A percentile compares a stretch with the other conserved stretches of the same genome.
Evolutionary conservation across 345 rosid species (phyloP).

Genomic region (Populus alba): DNA sequence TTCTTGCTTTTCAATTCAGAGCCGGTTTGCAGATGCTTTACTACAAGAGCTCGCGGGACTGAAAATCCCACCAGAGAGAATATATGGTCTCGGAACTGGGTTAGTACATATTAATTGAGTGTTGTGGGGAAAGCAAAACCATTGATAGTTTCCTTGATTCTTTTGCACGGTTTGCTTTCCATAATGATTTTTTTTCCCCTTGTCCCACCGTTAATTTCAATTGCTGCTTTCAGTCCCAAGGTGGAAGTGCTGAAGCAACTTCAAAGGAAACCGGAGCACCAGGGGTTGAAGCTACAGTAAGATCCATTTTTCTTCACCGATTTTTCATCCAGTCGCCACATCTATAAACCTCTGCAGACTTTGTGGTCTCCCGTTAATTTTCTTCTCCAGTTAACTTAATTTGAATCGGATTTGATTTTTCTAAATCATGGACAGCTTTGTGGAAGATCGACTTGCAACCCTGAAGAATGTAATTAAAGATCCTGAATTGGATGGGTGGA

Average conservation of each 20-base stretch:
- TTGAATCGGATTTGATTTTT: neutral
- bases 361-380: neutral
- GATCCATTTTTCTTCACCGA: slow-evolving; percentile 8
- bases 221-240: slow-evolving; percentile 49
- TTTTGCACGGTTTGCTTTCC: too few relatives aligned
- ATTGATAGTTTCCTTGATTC: neutral
- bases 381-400: neutral
- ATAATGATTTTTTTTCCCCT: neutral
- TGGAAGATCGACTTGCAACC: slow-evolving; percentile 91
- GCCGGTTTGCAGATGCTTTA: slow-evolving; percentile 81
- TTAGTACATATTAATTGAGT: slow-evolving; percentile 31
- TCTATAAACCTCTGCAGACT: neutral
- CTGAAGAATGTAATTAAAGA: slow-evolving; percentile 86
- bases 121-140: neutral
- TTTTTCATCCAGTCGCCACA: neutral
- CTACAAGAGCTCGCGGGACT: slow-evolving; percentile 70
- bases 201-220: neutral
- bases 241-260: slow-evolving; percentile 82
- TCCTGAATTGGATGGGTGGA: slow-evolving; percentile 80
- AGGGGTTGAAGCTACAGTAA: slow-evolving; percentile 67
- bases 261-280: slow-evolving; percentile 72
- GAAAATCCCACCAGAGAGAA: slow-evolving; percentile 67
- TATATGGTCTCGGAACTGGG: slow-evolving; percentile 81
- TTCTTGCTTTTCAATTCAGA: slow-evolving; percentile 29
- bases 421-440: slow-evolving; percentile 50